Percentiles rank a stretch among this genome's conserved stretches.
These are phyloP conservation scores for Aureobasidium subglaciale DNA, from an alignment of 2,329 filamentous ascomycete genomes.

Conservation along the genomic window DNA sequence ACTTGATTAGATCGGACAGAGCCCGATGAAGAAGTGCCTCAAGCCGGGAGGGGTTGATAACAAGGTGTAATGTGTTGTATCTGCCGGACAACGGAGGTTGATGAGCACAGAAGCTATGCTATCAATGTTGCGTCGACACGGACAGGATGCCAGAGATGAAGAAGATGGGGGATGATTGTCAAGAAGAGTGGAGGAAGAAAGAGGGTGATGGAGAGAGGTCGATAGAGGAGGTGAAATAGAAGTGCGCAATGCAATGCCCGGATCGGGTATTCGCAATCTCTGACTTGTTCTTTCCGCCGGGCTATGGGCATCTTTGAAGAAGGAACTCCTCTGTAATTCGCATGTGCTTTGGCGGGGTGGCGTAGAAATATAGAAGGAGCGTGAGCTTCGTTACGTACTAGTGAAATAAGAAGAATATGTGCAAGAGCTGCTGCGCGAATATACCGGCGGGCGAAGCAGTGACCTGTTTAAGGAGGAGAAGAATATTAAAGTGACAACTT, in stretches of 20 bases:
- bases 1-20: not conserved
- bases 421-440: constrained; percentile 13
- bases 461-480: too few relatives aligned
- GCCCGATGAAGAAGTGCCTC: constrained; percentile 1
- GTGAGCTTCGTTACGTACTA: constrained; percentile 14
- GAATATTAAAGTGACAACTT: not conserved
- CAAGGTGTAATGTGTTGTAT: constrained; percentile 14
- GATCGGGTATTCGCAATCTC: constrained; percentile 2
- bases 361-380: constrained; percentile 15
- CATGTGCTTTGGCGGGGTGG: constrained; percentile 15
- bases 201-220: constrained; percentile 3
- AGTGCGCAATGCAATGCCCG: not conserved
- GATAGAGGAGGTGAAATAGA: not conserved
- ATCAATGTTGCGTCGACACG: constrained; percentile 26
- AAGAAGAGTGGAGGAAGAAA: constrained; percentile 18
- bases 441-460: too few relatives aligned
- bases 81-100: constrained; percentile 23
- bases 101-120: constrained; percentile 30
- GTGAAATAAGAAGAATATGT: constrained; percentile 10
- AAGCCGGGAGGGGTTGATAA: constrained; percentile 5
- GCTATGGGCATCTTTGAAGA: constrained; percentile 11
- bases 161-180: constrained; percentile 24
- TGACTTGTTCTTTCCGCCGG: constrained; percentile 1
- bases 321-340: constrained; percentile 18
- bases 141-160: constrained; percentile 32